These are phyloP conservation scores for Pyrenochaeta sp. DNA, from an alignment of 2,329 filamentous ascomycete species.

Conservation along the genomic window DNA sequence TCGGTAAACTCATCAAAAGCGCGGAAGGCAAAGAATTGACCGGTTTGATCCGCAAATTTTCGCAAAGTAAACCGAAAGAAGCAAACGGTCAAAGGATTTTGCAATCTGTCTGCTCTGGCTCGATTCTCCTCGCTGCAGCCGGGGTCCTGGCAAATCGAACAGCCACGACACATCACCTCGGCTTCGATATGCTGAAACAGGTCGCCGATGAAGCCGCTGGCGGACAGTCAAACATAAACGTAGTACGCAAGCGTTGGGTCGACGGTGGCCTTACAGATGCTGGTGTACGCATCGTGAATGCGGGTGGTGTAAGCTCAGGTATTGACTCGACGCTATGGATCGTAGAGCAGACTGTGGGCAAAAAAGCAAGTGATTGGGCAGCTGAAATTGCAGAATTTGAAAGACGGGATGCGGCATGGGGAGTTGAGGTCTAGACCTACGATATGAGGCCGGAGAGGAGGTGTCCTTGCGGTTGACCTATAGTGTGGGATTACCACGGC, in stretches of 20 bases:
- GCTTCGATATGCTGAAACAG: conserved; percentile 31
- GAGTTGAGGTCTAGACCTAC: not conserved
- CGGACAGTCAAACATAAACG: conserved; percentile 28
- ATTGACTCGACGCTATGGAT: conserved; percentile 42
- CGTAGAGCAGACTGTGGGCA: conserved; percentile 34
- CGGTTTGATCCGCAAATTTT: conserved; percentile 32
- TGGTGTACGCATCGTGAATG: conserved; percentile 43
- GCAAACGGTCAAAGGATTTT: conserved; percentile 39
- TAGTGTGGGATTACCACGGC: too few species aligned
- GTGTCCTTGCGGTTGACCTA: too few species aligned
- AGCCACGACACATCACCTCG: conserved; percentile 51
- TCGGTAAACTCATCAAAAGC: conserved; percentile 32
- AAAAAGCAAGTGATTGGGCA: conserved; percentile 30
- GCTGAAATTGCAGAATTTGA: conserved; percentile 43
- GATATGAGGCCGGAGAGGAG: too few species aligned
- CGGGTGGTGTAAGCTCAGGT: conserved; percentile 43
- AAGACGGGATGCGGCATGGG: conserved; percentile 24
- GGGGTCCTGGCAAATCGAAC: conserved; percentile 45
- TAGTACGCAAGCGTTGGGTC: conserved; percentile 42
- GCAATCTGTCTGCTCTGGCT: conserved; percentile 52
- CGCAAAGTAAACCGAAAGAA: conserved; percentile 24
- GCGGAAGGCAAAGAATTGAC: conserved; percentile 26
- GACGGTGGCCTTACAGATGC: conserved; percentile 39
- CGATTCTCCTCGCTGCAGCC: conserved; percentile 47
- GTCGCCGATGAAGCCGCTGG: conserved; percentile 40